Percentiles rank a stretch among this genome's conserved stretches.
phyloP scores from a whole-genome alignment of 495 filamentous ascomycete species.

The Ascobolus immersus region DNA sequence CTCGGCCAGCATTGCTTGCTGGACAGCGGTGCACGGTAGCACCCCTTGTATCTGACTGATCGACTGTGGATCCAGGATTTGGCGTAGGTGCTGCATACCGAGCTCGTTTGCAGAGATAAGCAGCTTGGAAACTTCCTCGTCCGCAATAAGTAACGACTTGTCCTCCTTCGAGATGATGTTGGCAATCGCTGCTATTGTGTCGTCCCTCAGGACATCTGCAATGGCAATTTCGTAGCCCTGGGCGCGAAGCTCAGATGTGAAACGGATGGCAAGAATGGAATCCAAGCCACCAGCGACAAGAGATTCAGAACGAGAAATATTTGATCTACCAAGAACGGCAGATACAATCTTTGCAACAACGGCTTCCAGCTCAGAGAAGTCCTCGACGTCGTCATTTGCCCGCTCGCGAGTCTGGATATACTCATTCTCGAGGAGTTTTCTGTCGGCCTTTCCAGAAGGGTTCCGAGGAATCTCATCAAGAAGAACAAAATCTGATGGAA shows the following conservation, averaged over 20 bases:
- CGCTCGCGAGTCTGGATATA: constrained; percentile 20
- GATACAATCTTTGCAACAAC: constrained; percentile 24
- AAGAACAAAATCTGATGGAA: constrained; percentile 41
- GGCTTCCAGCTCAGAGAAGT: constrained; percentile 18
- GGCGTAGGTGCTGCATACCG: too few relatives aligned
- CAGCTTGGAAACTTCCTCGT: too few relatives aligned
- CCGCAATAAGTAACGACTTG: too few relatives aligned
- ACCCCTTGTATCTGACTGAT: constrained; percentile 24
- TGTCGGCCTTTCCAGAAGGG: constrained; percentile 56
- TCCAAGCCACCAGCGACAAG: constrained; percentile 38
- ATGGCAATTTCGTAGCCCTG: constrained; percentile 27
- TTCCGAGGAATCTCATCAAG: constrained; percentile 37
- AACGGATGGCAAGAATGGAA: constrained; percentile 42
- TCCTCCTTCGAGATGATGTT: constrained; percentile 6
- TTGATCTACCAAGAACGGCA: constrained; percentile 21
- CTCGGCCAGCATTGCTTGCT: constrained; percentile 53
- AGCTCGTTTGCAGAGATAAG: too few relatives aligned
- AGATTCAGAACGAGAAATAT: constrained; percentile 17
- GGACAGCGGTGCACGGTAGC: constrained; percentile 39
- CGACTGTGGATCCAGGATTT: too few relatives aligned
- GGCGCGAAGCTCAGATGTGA: constrained; percentile 31
- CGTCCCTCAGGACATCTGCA: constrained; percentile 28
- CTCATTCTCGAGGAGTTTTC: constrained; percentile 31
- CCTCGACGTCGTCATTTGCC: constrained; percentile 15
- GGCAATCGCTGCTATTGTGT: constrained; percentile 18